Percentiles rank a stretch among this genome's conserved stretches.
Conservation (phyloP, 345 rosid species). For the Pistacia vera region DNA sequence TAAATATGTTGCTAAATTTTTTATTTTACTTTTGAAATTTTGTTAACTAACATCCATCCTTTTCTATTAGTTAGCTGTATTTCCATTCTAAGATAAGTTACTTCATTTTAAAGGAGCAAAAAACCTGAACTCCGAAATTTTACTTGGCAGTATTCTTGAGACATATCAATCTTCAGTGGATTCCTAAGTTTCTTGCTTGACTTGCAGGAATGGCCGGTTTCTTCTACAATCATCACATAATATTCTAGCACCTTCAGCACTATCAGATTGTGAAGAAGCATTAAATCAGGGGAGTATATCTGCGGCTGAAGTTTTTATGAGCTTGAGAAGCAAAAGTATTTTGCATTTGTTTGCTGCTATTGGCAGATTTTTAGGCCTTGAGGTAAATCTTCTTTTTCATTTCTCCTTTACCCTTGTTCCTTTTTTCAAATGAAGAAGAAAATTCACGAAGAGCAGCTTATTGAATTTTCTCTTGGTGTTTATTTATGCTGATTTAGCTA, state of each 20-base stretch:
- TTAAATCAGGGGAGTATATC: conserved; percentile 82
- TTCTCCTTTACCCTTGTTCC: neutral
- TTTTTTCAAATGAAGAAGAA: neutral
- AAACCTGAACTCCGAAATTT: neutral
- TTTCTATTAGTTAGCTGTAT: neutral
- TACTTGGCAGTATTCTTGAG: neutral
- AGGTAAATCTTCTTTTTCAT: conserved; percentile 44
- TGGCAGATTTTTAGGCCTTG: conserved; percentile 95
- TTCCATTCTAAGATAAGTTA: neutral
- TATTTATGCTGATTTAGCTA: neutral
- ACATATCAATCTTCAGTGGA: conserved; percentile 5
- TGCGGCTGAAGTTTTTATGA: conserved; percentile 78
- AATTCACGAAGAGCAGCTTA: neutral
- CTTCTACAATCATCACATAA: conserved; percentile 74
- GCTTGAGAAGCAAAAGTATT: conserved; percentile 90
- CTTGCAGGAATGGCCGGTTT: conserved; percentile 87
- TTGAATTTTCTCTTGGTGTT: conserved; percentile 1
- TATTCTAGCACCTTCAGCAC: conserved; percentile 53
- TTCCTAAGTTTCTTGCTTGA: conserved; percentile 21
- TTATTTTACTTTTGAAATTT: neutral
- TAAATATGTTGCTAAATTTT: neutral
- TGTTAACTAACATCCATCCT: neutral
- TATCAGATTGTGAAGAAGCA: conserved; percentile 87
- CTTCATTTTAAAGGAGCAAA: neutral
- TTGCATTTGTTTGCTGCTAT: conserved; percentile 80